Base-by-base conservation (phyloP, 2,329 filamentous ascomycete species). In the Geoglossum cookeanum region DNA sequence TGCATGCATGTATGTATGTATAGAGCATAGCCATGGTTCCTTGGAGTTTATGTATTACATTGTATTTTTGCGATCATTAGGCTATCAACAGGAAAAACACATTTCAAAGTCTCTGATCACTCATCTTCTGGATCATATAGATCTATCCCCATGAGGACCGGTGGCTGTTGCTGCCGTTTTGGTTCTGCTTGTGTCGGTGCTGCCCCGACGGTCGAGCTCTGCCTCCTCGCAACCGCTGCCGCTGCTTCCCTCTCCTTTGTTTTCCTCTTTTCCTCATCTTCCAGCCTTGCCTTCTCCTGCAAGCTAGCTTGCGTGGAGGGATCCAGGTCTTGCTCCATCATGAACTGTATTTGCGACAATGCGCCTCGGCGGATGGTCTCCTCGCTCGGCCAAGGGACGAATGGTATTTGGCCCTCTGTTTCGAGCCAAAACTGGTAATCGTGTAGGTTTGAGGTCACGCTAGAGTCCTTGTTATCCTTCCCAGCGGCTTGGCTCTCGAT, bases 381-480 rank as follows among this genome's bases (percentile, higher is more conserved):
- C 60, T 87, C 81, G 32, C 73, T 74, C 0, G 87, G 87, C 87
- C 87, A 94, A 0, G 87, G 87, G 52, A 81, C 76, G 71, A 89
- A 94, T 42, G 76, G 65, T 49, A 70, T 72, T 8, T 77, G 75
- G 7, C 75, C 74, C 17, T 76, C 68, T 0, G 79, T 77, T 63
- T 84, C 81, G 51, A 76, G 63, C 63, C 65, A 70, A 52, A 65
- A 64, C 48, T 67, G 64, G 42, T 72, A 68, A 33, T 67, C 64
- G 3, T 65, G 62, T 11, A 17, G n/a, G 22, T 52, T 44, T 11
- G 53, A 49, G 37, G 53, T 7, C 13, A 58, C 27, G 17, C 44
- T 56, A 48, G 58, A 48, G 8, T 42, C 54, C 54, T 55, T 55
- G 13, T 13, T 45, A 11, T 27, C 37, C 15, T 53, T 53, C 32